Evolutionary conservation across 2,329 filamentous ascomycete genomes (phyloP).

Genomic region (Pseudodiploospora longispora): DNA sequence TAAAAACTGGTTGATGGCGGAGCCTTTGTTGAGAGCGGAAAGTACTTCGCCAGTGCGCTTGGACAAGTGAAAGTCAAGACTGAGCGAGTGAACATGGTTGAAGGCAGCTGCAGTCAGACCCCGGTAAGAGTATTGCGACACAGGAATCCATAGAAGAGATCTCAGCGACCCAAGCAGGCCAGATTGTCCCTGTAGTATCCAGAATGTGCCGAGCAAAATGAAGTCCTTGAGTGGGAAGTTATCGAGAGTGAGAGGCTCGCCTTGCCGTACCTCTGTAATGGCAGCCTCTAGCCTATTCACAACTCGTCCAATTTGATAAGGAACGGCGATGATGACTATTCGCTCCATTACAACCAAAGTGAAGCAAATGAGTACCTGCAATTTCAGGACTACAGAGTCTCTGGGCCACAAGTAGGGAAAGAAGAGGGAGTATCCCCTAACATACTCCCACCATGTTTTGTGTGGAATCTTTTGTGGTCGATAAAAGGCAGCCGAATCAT

Average conservation of each 20-base stretch:
- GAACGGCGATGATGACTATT: constrained; percentile 78
- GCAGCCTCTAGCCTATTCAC: constrained; percentile 59
- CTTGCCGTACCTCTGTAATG: constrained; percentile 39
- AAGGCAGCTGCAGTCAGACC: constrained; percentile 92
- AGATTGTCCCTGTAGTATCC: constrained; percentile 83
- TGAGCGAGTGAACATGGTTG: constrained; percentile 92
- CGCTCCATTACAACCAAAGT: constrained; percentile 71
- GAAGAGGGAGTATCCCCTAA: constrained; percentile 85
- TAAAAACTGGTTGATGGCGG: constrained; percentile 90
- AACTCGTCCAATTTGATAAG: constrained; percentile 70
- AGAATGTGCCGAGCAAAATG: constrained; percentile 50
- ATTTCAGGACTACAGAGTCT: constrained; percentile 63
- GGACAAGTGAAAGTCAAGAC: constrained; percentile 90
- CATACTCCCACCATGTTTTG: constrained; percentile 93
- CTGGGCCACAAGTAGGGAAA: constrained; percentile 96
- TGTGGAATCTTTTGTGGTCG: constrained; percentile 78
- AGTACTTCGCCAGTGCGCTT: constrained; percentile 96
- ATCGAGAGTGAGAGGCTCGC: constrained; percentile 23
- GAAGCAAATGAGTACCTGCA: constrained; percentile 77
- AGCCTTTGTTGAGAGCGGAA: constrained; percentile 92
- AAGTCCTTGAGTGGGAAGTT: constrained; percentile 29
- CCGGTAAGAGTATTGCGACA: constrained; percentile 93
- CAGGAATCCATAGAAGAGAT: constrained; percentile 87
- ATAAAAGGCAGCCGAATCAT: constrained; percentile 74
- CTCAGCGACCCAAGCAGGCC: constrained; percentile 78